Base-by-base conservation (phyloP, 1,284 basidiomycete genomes). In the Naganishia sp. region DNA sequence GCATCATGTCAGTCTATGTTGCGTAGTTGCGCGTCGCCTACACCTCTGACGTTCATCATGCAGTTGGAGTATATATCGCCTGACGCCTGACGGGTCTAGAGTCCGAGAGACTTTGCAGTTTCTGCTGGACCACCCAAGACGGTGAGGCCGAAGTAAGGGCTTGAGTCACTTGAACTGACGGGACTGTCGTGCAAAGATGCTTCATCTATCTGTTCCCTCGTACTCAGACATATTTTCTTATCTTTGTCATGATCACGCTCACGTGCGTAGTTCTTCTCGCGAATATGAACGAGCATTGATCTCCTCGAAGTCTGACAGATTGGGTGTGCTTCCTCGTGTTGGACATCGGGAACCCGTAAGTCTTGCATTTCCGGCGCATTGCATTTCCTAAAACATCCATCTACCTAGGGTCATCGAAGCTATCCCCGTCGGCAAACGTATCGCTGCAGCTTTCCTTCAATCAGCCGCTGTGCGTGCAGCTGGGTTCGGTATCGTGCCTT, bases 201-300 rank as follows among this genome's bases (percentile, higher is more conserved):
- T 98, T 92, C 75, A 87, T 95, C 49, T 94, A 96, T 77, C 85
- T 99, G 7, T 98, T 99, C 74, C 95, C 95, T 0, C 88, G 92
- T 0, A 90, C 93, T 71, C 94, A 98, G 76, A 98, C 94, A 1
- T 95, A 93, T 92, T 92, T 94, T 72, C 84, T 97, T 16, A 70
- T 92, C 0, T 84, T 85, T 28, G 75, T 80, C 2, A 87, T 96
- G 50, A 49, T 89, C 10, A 74, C 82, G 4, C 82, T 97, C 42
- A 92, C 87, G 88, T 91, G 72, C 69, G 85, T 78, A 5, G 16
- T 33, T 23, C 18, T 43, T 61, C 5, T 23, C 43, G 60, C 31
- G 60, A 39, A 42, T 42, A 36, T 31, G 31, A 39, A 28, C 43
- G 28, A 64, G 23, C 25, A 60, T 18, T 18, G 36, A 33, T 63